Base-by-base conservation (phyloP, 192 early-diverging fungal species). In the Entomortierella chlamydospora region DNA sequence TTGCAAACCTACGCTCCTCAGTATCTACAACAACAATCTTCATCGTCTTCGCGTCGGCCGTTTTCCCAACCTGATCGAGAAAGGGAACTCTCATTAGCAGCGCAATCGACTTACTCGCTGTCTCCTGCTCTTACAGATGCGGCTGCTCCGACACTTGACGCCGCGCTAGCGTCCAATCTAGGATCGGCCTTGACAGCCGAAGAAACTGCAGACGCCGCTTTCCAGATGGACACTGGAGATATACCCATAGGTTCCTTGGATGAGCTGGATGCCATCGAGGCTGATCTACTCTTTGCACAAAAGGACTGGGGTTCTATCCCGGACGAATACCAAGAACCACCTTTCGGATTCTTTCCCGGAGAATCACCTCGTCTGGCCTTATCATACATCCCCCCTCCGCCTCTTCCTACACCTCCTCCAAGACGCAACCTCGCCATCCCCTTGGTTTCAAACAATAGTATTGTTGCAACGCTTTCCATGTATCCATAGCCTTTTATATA, bases 381-480 rank as follows among this genome's bases (percentile, higher is more conserved):
- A 20, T 57, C 79, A 2, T 81, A 31, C 56, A 50, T 49, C 52
- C 85, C 61, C 55, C 81, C 64, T 49, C 70, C 52, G 53, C 85
- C 52, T 64, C 81, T 52, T 68, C 86, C 58, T 54, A 81, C 52
- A 34, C 84, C 49, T 42, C 66, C 50, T 53, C 82, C 33, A 50
- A 68, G 73, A 52, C 73, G 76, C 25, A 52, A 68, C 0, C 42
- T 79, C 9, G 39, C 76, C 64, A 54, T 87, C 68, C 66, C 84
- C 62, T 41, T 82, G 53, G 6, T 80, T 23, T 39, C 83, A 49
- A 65, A 85, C 84, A 33, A 81, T 61, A 63, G 77, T 61, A 50
- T 87, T 73, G 60, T 83, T 71, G 37, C 84, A 64, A 79, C 83
- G 58, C n/a, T 79, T 12, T 47, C 83, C 57, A 42, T 74, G 79